Evolutionary conservation across 2,329 filamentous ascomycete species (phyloP), one percentile per base, ranked within the genome.

Genomic region (Ophiocordyceps camponoti-floridani): DNA sequence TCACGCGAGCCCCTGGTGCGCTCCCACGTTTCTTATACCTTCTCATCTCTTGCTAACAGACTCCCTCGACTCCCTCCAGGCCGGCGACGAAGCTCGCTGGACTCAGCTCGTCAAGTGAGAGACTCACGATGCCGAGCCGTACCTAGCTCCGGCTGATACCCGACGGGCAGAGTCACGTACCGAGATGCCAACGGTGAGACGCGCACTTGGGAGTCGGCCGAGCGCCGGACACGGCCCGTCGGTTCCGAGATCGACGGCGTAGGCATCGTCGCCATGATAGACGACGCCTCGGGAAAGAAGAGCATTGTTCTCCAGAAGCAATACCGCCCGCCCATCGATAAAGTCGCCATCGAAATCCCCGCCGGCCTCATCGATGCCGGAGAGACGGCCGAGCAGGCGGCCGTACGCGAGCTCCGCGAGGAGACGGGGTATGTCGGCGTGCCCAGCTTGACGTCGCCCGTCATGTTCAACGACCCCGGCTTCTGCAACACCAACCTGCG

Each of bases 201-300:
- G 1, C 69, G 81, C 44, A 75, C 71, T 28, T 86, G 82, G 82
- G 82, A 87, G 56, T 81, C 77, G 1, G 78, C 78, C 14, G 77
- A 84, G 59, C 74, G 82, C n/a, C 70, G 69, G 28, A 85, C 81
- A 0, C 73, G 81, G 4, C 79, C 80, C 12, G 63, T 66, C 45
- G 66, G 61, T 49, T 68, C 68, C 46, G 72, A 75, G 31, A 77
- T 85, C 44, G 82, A 87, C 53, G 81, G 78, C 44, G 80, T 86
- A 13, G 80, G 80, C 47, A 83, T 87, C 46, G 68, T 84, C 14
- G 82, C 80, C 40, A 73, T 86, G 49, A 64, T 87, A 13, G 64
- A 75, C 49, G 72, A 69, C 50, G 57, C 68, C 9, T 61, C 62
- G 1, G 72, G 71, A 62, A 53, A 65, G 54, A 65, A 77, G 53